phyloP scores from a whole-genome alignment of 78 protist species.

The Dictyostelium discoideum region DNA sequence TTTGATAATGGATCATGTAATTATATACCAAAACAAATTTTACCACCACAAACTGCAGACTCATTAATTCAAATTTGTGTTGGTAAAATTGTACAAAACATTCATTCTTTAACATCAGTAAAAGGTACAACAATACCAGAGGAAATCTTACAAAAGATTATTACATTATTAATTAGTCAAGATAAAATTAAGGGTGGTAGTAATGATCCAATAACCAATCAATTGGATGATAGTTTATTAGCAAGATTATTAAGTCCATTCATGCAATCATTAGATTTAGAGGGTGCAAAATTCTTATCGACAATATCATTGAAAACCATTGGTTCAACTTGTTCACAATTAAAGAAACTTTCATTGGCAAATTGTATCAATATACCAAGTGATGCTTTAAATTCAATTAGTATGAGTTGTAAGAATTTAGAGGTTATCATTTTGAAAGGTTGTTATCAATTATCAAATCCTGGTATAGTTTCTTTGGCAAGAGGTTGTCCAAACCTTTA shows the following conservation, averaged over 20 bases:
- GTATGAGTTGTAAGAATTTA: slow-evolving; percentile 23
- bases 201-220: background rate
- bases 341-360: slow-evolving; percentile 39
- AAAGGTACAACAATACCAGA: slow-evolving; percentile 22
- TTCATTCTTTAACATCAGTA: slow-evolving; percentile 19
- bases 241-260: slow-evolving; percentile 1
- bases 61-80: slow-evolving; percentile 33
- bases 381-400: slow-evolving; percentile 21
- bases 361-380: slow-evolving; percentile 30
- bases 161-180: slow-evolving; percentile 32
- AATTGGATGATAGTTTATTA: slow-evolving; percentile 47
- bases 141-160: slow-evolving; percentile 60
- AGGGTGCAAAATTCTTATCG: slow-evolving; percentile 31
- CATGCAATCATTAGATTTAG: slow-evolving; percentile 29
- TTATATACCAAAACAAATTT: slow-evolving; percentile 24
- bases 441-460: slow-evolving; percentile 32
- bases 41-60: slow-evolving; percentile 62
- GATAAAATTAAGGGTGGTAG: slow-evolving; percentile 32
- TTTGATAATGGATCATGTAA: slow-evolving; percentile 14
- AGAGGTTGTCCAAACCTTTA: slow-evolving; percentile 59
- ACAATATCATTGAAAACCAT: background rate
- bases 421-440: slow-evolving; percentile 17
- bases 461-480: slow-evolving; percentile 22
- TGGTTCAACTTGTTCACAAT: slow-evolving; percentile 20
- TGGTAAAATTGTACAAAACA: slow-evolving; percentile 40